Evolutionary conservation across 805 yeast species (phyloP).

Genomic region (Suhomyces tanzawaensis): DNA sequence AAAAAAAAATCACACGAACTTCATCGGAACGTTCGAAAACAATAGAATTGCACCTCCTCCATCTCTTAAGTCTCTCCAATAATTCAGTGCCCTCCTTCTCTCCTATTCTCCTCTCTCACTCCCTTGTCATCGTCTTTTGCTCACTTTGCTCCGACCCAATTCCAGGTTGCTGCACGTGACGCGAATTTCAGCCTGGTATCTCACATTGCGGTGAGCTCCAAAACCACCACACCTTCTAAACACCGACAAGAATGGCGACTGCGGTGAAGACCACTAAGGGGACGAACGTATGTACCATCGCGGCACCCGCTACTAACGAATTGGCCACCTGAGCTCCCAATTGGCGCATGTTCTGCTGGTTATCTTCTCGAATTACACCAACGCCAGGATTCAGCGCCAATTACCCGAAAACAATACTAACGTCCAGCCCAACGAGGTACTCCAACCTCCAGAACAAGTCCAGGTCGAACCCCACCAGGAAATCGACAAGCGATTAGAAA

Average conservation of each 20-base stretch:
- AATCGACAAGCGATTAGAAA: slow-evolving; percentile 7
- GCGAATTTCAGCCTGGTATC: background rate
- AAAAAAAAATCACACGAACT: no score
- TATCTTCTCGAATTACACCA: no score
- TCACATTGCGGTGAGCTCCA: no score
- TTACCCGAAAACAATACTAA: slow-evolving; percentile 14
- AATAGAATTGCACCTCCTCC: no score
- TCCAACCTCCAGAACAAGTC: slow-evolving; percentile 33
- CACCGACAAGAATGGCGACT: background rate
- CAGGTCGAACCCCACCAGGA: slow-evolving; percentile 2
- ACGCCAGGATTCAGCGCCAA: no score
- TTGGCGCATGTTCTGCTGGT: background rate
- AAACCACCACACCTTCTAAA: background rate
- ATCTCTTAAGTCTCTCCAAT: no score
- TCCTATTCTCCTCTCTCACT: no score
- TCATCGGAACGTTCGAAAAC: no score
- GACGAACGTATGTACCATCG: background rate
- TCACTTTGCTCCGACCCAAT: no score
- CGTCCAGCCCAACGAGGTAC: slow-evolving; percentile 32
- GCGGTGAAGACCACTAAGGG: background rate
- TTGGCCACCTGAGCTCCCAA: background rate
- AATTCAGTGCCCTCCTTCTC: no score
- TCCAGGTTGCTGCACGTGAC: background rate
- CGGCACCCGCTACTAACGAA: background rate
- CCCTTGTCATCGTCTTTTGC: no score